phyloP scores from a whole-genome alignment of 1,284 basidiomycete genomes.

The Boletus semigastroideus region DNA sequence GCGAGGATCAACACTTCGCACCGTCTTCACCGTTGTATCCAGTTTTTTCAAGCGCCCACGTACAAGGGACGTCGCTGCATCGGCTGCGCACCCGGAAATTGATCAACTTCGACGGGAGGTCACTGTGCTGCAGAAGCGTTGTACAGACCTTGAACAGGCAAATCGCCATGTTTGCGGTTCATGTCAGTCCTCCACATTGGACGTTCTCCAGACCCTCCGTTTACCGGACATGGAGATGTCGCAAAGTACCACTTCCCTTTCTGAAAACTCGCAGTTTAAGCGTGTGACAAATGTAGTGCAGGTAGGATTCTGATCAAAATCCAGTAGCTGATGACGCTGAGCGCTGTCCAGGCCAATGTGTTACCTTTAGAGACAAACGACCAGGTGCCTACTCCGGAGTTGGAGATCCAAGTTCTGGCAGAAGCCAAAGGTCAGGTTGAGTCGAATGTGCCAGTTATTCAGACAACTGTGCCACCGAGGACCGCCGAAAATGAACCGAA shows the following conservation, averaged over 20 bases:
- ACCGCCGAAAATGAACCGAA: background rate
- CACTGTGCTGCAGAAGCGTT: background rate
- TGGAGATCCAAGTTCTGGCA: no score
- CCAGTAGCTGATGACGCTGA: background rate
- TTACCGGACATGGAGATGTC: background rate
- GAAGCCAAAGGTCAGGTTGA: background rate
- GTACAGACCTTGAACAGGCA: background rate
- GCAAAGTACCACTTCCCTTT: background rate
- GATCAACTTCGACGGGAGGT: conserved; percentile 1
- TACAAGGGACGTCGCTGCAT: background rate
- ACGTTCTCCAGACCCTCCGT: background rate
- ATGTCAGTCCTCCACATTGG: background rate
- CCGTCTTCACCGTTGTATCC: background rate
- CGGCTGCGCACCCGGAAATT: background rate
- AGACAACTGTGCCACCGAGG: background rate
- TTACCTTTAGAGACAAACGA: background rate
- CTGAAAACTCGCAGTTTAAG: background rate
- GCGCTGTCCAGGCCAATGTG: background rate
- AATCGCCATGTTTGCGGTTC: background rate
- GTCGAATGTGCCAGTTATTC: background rate
- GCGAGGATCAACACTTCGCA: background rate
- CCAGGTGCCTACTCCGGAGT: background rate
- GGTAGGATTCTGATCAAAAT: background rate
- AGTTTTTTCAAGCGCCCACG: background rate
- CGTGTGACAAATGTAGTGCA: background rate